Conservation (phyloP, 2,329 filamentous ascomycete species). For the Scytalidium sp. region DNA sequence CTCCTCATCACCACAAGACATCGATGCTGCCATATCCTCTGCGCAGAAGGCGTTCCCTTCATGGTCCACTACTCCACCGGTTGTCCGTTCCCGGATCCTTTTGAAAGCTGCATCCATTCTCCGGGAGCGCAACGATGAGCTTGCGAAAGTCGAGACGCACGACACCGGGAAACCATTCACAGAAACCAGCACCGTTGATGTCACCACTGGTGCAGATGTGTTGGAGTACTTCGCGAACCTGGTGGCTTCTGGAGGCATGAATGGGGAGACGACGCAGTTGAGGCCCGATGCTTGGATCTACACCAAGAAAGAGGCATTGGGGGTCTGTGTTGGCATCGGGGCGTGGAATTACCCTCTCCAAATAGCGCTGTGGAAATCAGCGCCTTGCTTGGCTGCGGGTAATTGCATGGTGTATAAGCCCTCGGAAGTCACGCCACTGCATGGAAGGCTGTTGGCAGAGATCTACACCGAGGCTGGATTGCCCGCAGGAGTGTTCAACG, state of each 20-base stretch:
- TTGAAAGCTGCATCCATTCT: slow-evolving; percentile 73
- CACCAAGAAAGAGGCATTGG: slow-evolving; percentile 76
- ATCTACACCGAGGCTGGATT: slow-evolving; percentile 77
- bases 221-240: slow-evolving; percentile 84
- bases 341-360: slow-evolving; percentile 94
- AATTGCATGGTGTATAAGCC: slow-evolving; percentile 93
- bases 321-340: slow-evolving; percentile 82
- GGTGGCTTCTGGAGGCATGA: slow-evolving; percentile 72
- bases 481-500: slow-evolving; percentile 81
- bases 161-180: slow-evolving; percentile 86
- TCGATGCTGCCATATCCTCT: slow-evolving; percentile 70
- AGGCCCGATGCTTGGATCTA: slow-evolving; percentile 78
- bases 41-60: slow-evolving; percentile 68
- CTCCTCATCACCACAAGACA: slow-evolving; percentile 61
- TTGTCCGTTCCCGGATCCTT: slow-evolving; percentile 73
- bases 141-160: slow-evolving; percentile 75
- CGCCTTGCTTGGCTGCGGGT: slow-evolving; percentile 78
- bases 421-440: slow-evolving; percentile 83
- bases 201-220: slow-evolving; percentile 79
- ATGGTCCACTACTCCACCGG: slow-evolving; percentile 75
- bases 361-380: slow-evolving; percentile 87
- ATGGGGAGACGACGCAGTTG: slow-evolving; percentile 74
- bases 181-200: slow-evolving; percentile 80
- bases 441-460: slow-evolving; percentile 70
- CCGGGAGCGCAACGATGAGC: slow-evolving; percentile 72